These are phyloP conservation scores for Leccinellum luteum DNA, from an alignment of 768 basidiomycete genomes.

Conservation along the genomic window DNA sequence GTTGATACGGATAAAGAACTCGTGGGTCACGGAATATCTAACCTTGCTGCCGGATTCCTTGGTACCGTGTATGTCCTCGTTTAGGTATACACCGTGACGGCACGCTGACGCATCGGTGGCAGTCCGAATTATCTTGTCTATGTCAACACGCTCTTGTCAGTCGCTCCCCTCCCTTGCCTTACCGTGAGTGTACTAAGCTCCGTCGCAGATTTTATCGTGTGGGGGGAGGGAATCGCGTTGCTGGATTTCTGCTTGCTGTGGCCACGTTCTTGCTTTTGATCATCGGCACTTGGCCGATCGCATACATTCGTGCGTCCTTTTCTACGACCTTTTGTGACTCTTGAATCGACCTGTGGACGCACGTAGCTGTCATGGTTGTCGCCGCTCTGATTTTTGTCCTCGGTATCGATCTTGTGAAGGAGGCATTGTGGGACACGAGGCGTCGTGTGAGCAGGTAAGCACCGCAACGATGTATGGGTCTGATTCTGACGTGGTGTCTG, in stretches of 20 bases:
- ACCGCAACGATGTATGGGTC: neutral
- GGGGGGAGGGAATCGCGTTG: slow-evolving; percentile 80
- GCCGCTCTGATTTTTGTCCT: slow-evolving; percentile 91
- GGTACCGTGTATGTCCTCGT: slow-evolving; percentile 68
- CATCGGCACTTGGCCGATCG: slow-evolving; percentile 86
- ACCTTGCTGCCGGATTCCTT: slow-evolving; percentile 73
- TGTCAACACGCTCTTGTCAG: slow-evolving; percentile 78
- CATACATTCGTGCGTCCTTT: slow-evolving; percentile 74
- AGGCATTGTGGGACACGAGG: slow-evolving; percentile 95
- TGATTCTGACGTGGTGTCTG: slow-evolving; percentile 10
- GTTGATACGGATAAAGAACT: slow-evolving; percentile 92
- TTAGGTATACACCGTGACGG: neutral
- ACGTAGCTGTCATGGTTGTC: slow-evolving; percentile 83
- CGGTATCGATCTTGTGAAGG: slow-evolving; percentile 91
- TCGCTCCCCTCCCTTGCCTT: slow-evolving; percentile 6
- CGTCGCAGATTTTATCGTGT: slow-evolving; percentile 79
- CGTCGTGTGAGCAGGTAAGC: slow-evolving; percentile 77
- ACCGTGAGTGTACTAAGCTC: neutral
- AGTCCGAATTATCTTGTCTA: slow-evolving; percentile 87
- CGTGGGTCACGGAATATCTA: slow-evolving; percentile 89
- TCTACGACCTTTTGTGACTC: neutral
- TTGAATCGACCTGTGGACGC: neutral
- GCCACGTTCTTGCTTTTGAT: slow-evolving; percentile 71
- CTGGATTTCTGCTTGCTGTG: slow-evolving; percentile 81
- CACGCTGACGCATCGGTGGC: slow-evolving; percentile 8